Evolutionary conservation across 139 green algal genomes (phyloP), one percentile per base, ranked within the genome.

Genomic region (Micromonas commoda): DNA sequence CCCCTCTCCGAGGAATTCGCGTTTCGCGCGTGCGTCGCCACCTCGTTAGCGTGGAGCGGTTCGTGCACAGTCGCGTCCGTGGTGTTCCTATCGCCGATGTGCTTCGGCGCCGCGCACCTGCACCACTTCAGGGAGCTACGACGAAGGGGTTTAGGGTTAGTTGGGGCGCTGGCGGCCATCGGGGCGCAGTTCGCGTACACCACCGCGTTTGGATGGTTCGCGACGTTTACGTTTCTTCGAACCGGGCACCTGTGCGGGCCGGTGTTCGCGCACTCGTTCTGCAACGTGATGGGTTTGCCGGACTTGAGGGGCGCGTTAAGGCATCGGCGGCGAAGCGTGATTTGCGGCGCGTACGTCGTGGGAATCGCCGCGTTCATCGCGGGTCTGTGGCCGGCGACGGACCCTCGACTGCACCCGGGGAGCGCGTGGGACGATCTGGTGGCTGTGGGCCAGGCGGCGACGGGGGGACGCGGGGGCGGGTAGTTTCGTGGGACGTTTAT

Each of bases 1-100:
- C 92, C 92, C 0, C 1, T 94, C 29, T 85, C 85, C 0, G 92
- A 97, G 80, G 92, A 97, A 83, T 92, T 87, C 31, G 85, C 84
- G 32, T 97, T 96, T 78, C 81, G 92, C 13, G 84, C 85, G 16
- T 92, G 91, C 81, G 89, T 95, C 80, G 76, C 87, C 34, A 88
- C 89, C 3, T 82, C 91, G 67, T 82, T 94, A 19, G 26, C 82
- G 38, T 29, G 87, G 23, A 66, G 85, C 33, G 52, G 54, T 2
- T 16, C 9, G 9, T 57, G 45, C 0, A 13, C 68, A 21, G 68
- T 13, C 21, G 0, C 68, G 37, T 26, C 37, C 20, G 68, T 37
- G 68, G 21, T 3, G 2, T 21, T 39, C 34, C 0, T 39, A n/a
- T 1, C 68, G 16, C 35, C 34, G 52, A 39, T 28, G 54, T 87